Base-by-base conservation (phyloP, 805 yeast genomes). In the Komagataella phaffii region DNA sequence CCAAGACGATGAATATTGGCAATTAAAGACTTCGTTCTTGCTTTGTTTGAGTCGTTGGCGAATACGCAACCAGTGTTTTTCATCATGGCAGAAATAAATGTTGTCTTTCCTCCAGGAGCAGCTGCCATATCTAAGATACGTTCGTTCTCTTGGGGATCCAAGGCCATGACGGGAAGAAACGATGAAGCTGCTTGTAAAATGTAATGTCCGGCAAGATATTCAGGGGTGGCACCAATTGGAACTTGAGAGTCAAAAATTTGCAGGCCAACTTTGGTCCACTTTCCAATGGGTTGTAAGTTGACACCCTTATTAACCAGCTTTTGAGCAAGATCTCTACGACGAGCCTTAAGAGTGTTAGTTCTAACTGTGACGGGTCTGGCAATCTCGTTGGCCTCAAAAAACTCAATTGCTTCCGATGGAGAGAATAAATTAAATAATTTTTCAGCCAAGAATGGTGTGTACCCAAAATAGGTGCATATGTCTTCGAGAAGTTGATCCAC, bases 161-260 rank as follows among this genome's bases (percentile, higher is more conserved):
- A 73, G 0, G 99, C 99, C 91, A 93, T 88, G 18, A 90, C 96
- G 7, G 99, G 99, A 63, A 93, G 72, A 69, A 91, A 93, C 7
- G 98, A 90, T 5, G 97, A 90, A 19, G 99, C 99, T 46, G 99
- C 99, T 70, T 93, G 99, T 61, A 93, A 72, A 56, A 93, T 93
- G 70, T 93, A 93, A 64, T 93, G 96, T 62, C 99, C 99, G 12
- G 98, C 95, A 62, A 93, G 74, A 65, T 93, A 93, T 70, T 93
- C 99, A 47, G 99, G 99, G 7, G 99, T 93, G 47, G 99, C 99
- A 68, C 99, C 99, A 59, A 93, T 87, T 47, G 99, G 99, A n/a
- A 93, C 98, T 67, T 90, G 98, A 21, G 98, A 90, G 64, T 93
- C 99, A 65, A 91, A 93, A 51, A 93, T 83, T 69, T 93, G 99